Base-by-base conservation (phyloP, 2,329 filamentous ascomycete species). In the Penicillium sp. region DNA sequence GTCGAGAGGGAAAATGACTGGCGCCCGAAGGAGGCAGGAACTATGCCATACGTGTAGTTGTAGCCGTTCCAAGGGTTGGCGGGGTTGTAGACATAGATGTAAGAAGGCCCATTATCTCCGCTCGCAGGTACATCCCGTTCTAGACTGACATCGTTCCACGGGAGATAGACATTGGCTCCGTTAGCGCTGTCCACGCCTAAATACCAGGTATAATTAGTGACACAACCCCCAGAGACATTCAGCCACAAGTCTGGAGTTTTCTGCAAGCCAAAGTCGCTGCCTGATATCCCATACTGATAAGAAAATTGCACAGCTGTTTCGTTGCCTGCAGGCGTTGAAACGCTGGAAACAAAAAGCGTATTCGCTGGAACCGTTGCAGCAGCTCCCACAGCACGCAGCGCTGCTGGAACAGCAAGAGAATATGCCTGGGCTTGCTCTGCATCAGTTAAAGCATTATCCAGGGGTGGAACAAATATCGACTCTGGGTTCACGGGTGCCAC, bases 191-290 rank as follows among this genome's bases (percentile, higher is more conserved):
- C 5, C 42, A 21, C 5, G 42, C 42, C 48, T 21, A 3, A 21
- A 14, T 33, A 53, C 50, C 50, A 53, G 8, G 38, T 30, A 53
- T 55, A 55, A 20, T 55, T 45, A 20, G 43, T 55, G 43, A 47
- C 18, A 30, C 52, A 55, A 12, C 43, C 48, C 20, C 52, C 52
- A 9, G 43, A 14, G 30, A 55, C 33, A 43, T 47, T 55, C 26
- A 55, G n/a, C 42, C 45, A 46, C 20, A 55, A 28, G 42, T 47
- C 52, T 6, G 52, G 52, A 23, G 35, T 40, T 20, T 35, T 43
- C 33, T 55, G 52, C 28, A 55, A 28, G 18, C 52, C 52, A 21
- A 55, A 49, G 42, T 55, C 52, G 23, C 33, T 38, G 6, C 43
- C 52, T 30, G 52, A 46, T 24, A 55, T 48, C 3, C 46, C 46